Percentiles rank a stretch among this genome's conserved stretches.
Conservation (phyloP, 139 green algal genomes). For the Limnomonas spitsbergensis region DNA sequence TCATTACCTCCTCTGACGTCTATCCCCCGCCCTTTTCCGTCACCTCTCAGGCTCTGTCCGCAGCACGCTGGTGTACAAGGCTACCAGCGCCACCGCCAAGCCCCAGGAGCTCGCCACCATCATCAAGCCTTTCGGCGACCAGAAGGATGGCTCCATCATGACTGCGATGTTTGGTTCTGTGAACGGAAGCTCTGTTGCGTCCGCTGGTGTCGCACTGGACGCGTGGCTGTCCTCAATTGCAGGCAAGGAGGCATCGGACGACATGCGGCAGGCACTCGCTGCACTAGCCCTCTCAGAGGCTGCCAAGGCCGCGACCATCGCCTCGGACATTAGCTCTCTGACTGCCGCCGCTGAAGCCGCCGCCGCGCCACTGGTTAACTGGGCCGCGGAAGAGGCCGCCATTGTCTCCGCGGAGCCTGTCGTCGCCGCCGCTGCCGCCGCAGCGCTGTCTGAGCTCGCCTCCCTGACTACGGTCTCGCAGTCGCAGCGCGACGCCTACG, state of each 20-base stretch:
- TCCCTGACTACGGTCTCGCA: background rate
- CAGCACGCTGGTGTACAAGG: conserved; percentile 10
- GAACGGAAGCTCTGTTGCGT: background rate
- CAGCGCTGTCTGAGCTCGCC: background rate
- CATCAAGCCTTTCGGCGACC: background rate
- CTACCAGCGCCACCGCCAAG: background rate
- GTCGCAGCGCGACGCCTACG: conserved; percentile 11
- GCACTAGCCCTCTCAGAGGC: background rate
- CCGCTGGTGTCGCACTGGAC: background rate
- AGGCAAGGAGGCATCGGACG: background rate
- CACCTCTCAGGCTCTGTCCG: background rate
- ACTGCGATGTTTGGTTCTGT: background rate
- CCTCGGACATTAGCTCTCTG: background rate
- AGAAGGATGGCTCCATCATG: no score
- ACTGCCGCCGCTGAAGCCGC: background rate
- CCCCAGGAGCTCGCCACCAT: background rate
- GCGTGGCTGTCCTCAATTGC: conserved; percentile 6
- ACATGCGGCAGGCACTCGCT: conserved; percentile 6
- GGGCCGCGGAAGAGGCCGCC: background rate
- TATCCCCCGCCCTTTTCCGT: no score
- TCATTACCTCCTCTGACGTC: no score
- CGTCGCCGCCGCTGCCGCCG: background rate
- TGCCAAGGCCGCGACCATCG: background rate
- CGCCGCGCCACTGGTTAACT: background rate
- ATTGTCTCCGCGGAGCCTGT: background rate